Evolutionary conservation across 2,329 filamentous ascomycete genomes (phyloP).

Genomic region (Fusarium scirpi): DNA sequence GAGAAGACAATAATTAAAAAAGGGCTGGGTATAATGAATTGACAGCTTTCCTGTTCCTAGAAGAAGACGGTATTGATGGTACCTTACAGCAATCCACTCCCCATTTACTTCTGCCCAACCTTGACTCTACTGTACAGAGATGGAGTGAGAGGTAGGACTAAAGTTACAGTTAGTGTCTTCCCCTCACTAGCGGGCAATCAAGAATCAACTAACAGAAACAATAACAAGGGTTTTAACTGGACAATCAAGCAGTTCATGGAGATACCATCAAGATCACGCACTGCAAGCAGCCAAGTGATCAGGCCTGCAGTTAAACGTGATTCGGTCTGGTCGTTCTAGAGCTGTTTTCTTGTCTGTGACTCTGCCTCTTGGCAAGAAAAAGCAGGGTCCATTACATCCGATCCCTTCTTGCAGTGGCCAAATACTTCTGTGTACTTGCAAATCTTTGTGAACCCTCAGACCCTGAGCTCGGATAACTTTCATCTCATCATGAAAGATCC

Average conservation of each 20-base stretch:
- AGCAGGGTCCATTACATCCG: slow-evolving; percentile 19
- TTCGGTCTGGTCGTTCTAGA: slow-evolving; percentile 30
- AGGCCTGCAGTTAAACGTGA: slow-evolving; percentile 29
- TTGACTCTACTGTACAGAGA: background rate
- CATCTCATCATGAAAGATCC: background rate
- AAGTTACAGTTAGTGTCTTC: background rate
- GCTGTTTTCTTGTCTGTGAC: background rate
- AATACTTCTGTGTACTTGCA: slow-evolving; percentile 7
- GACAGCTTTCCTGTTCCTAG: background rate
- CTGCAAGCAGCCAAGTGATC: slow-evolving; percentile 35
- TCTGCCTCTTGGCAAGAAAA: slow-evolving; percentile 16
- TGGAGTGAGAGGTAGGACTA: background rate
- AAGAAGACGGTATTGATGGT: background rate
- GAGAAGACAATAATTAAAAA: background rate
- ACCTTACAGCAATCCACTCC: background rate
- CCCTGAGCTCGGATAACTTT: background rate
- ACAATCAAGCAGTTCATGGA: slow-evolving; percentile 17
- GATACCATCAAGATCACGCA: slow-evolving; percentile 32
- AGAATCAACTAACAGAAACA: slow-evolving; percentile 2
- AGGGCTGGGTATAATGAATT: background rate
- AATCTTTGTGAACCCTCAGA: slow-evolving; percentile 3
- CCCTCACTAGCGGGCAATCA: slow-evolving; percentile 14
- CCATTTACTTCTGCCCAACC: background rate
- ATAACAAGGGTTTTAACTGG: slow-evolving; percentile 10
- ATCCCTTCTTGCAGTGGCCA: slow-evolving; percentile 11